These are phyloP conservation scores for Nepenthes mirabilis DNA, from an alignment of 148 eudicot genomes.

Conservation along the genomic window DNA sequence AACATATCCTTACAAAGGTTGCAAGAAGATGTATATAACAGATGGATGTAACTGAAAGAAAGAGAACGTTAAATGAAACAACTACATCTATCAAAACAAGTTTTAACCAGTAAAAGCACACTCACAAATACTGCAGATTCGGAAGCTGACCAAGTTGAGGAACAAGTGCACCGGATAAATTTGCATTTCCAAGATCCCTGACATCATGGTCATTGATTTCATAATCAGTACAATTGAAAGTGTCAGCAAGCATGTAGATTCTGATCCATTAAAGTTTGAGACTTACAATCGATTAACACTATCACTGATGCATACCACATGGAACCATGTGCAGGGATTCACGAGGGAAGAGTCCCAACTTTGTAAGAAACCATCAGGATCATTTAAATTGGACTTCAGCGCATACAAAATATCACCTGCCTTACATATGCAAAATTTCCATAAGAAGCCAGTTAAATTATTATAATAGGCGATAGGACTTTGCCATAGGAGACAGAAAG, in stretches of 20 bases:
- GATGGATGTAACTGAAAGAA: no score
- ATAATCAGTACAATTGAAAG: background rate
- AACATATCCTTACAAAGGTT: no score
- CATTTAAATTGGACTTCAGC: slow-evolving; percentile 31
- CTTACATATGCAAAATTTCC: slow-evolving; percentile 6
- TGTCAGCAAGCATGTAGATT: background rate
- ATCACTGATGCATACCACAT: slow-evolving; percentile 56
- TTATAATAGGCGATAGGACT: background rate
- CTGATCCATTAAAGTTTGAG: background rate
- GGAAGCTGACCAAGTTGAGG: slow-evolving; percentile 57
- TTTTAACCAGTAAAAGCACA: background rate
- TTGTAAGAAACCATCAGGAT: slow-evolving; percentile 60
- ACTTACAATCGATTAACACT: slow-evolving; percentile 76
- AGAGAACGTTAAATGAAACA: no score
- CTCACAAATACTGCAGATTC: slow-evolving; percentile 68
- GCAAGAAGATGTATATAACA: no score
- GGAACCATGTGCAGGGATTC: slow-evolving; percentile 82
- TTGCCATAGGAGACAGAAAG: no score
- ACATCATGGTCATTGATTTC: slow-evolving; percentile 2
- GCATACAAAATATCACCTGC: slow-evolving; percentile 68
- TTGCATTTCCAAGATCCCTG: slow-evolving; percentile 72
- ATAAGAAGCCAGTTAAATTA: slow-evolving; percentile 3
- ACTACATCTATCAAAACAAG: no score
- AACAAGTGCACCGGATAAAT: slow-evolving; percentile 63
- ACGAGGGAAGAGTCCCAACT: slow-evolving; percentile 75